These are phyloP conservation scores for Hymenoscyphus fraxineus DNA, from an alignment of 2,329 filamentous ascomycete genomes.

Conservation along the genomic window DNA sequence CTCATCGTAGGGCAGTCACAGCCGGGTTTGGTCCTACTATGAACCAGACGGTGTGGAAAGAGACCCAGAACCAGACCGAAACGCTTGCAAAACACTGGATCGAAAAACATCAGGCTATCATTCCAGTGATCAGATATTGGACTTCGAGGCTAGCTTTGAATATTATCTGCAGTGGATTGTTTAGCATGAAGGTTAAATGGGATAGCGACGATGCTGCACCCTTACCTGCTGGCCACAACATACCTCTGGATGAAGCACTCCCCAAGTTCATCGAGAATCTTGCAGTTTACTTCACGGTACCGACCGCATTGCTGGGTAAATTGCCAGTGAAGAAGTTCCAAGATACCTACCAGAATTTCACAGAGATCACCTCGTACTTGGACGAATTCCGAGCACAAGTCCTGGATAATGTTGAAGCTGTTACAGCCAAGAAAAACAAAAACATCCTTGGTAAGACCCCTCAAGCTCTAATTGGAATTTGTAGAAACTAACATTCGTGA, in stretches of 20 bases:
- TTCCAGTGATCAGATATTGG: constrained; percentile 11
- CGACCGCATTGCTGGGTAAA: constrained; percentile 1
- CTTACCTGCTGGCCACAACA: constrained; percentile 5
- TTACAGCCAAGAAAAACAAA: constrained; percentile 9
- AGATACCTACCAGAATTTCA: constrained; percentile 9
- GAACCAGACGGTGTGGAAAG: constrained; percentile 8
- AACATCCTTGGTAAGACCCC: constrained; percentile 4
- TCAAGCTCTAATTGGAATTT: not conserved
- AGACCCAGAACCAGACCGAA: constrained; percentile 9
- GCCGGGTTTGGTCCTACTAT: constrained; percentile 7
- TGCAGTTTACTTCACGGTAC: constrained; percentile 8
- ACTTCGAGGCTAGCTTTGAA: constrained; percentile 9
- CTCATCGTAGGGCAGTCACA: constrained; percentile 9
- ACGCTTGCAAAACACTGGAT: constrained; percentile 10
- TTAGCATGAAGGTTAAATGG: constrained; percentile 6
- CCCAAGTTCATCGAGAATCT: constrained; percentile 9
- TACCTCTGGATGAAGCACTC: constrained; percentile 5
- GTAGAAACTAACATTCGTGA: not conserved
- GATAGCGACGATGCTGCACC: not conserved
- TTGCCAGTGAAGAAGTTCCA: constrained; percentile 7
- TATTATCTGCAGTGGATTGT: constrained; percentile 9
- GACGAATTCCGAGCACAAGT: constrained; percentile 6
- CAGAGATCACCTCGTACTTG: constrained; percentile 6
- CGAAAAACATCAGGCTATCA: constrained; percentile 1
- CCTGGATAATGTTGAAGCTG: constrained; percentile 4